A percentile compares a stretch with the other conserved stretches of the same genome.
These are phyloP conservation scores for Immersiella caudata DNA, from an alignment of 495 filamentous ascomycete genomes.

Conservation along the genomic window DNA sequence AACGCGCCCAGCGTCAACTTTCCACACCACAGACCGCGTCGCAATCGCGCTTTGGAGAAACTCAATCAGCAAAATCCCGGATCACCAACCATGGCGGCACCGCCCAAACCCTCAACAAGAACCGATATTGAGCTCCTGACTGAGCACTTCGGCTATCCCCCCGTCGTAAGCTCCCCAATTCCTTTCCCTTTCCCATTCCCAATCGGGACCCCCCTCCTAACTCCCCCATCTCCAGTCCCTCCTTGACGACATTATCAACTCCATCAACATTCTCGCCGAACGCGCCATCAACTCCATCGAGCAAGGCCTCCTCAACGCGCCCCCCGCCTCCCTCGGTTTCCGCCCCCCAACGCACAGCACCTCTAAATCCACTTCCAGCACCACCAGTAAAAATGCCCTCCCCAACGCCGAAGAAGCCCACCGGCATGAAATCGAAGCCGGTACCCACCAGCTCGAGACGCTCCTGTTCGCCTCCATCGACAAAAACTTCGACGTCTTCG, in stretches of 20 bases:
- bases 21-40: slow-evolving; percentile 13
- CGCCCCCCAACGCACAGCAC: slow-evolving; percentile 38
- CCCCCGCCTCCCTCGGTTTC: slow-evolving; percentile 79
- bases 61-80: slow-evolving; percentile 18
- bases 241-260: slow-evolving; percentile 97
- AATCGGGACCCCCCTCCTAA: slow-evolving; percentile 17
- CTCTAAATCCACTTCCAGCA: slow-evolving; percentile 38
- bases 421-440: slow-evolving; percentile 82
- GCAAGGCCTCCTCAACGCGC: slow-evolving; percentile 69
- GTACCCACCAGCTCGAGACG: slow-evolving; percentile 90
- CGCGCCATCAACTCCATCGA: slow-evolving; percentile 83
- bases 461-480: slow-evolving; percentile 92
- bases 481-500: slow-evolving; percentile 96
- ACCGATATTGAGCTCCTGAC: slow-evolving; percentile 78
- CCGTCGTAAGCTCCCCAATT: slow-evolving; percentile 63
- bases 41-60: slow-evolving; percentile 10
- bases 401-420: slow-evolving; percentile 53
- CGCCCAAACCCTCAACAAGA: slow-evolving; percentile 17
- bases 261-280: slow-evolving; percentile 86
- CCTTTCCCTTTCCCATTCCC: not conserved
- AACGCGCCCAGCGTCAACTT: not conserved
- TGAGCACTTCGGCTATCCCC: slow-evolving; percentile 94
- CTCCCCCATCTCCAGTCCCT: slow-evolving; percentile 62
- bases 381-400: not conserved
- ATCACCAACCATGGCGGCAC: slow-evolving; percentile 17